Base-by-base conservation (phyloP, 805 yeast genomes). In the Pichia sporocuriosa region DNA sequence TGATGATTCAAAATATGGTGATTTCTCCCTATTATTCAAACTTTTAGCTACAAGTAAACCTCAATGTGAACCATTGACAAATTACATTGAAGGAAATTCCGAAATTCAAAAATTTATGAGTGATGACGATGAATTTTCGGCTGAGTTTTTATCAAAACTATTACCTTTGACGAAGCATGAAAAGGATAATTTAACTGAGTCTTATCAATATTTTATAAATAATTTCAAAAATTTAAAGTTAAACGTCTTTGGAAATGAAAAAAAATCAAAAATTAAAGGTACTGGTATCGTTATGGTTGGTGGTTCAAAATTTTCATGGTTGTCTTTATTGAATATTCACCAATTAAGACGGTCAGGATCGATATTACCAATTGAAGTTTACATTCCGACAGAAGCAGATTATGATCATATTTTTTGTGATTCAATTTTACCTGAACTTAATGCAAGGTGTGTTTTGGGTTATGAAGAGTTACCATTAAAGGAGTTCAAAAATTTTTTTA, bases 231-330 rank as follows among this genome's bases (percentile, higher is more conserved):
- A 55, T 3, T 69, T 76, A 4, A 62, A 65, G 38, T 69, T 75
- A 19, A 56, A 52, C 17, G 32, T 42, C 7, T 58, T 59, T 43
- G 68, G 65, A 17, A 52, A 50, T 35, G 37, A 42, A 22, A 5
- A 21, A 8, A 10, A 12, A 4, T 4, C 13, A 7, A 13, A 9
- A 31, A 33, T 40, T 8, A 17, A 29, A 16, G 56, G 57, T 9
- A 44, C 42, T 37, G 71, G 75, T 2, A 66, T 69, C 24, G 79
- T 75, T 12, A 55, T 73, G 29, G 73, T 75, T 34, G 81, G 81
- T 8, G 75, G 81, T 13, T 75, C 73, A 1, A 55, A 67, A 47
- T 75, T 65, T 51, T 62, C 69, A 35, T 72, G 79, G 77, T 61
- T 75, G 35, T 61, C 77, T 4, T 64, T 68, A 46, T 51, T 75